These are phyloP conservation scores for Gliomastix tumulicola DNA, from an alignment of 2,329 filamentous ascomycete species.

Conservation along the genomic window DNA sequence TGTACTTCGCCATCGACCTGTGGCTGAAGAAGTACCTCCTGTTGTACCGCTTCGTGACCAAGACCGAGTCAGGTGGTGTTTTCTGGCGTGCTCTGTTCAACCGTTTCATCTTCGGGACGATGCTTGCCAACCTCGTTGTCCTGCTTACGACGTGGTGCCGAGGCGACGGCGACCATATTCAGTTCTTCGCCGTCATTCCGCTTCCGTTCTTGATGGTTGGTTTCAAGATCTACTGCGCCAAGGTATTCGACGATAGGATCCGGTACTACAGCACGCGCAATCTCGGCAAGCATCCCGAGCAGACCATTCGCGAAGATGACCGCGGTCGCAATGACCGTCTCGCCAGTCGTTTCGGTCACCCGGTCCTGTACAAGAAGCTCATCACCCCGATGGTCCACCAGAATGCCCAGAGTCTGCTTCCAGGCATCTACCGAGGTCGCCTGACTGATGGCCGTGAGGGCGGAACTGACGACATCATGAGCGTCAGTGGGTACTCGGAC, in stretches of 20 bases:
- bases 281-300: slow-evolving; percentile 37
- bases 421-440: slow-evolving; percentile 79
- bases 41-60: slow-evolving; percentile 92
- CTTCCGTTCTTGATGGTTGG: slow-evolving; percentile 69
- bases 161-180: slow-evolving; percentile 48
- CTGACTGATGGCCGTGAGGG: slow-evolving; percentile 59
- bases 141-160: slow-evolving; percentile 69
- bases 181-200: slow-evolving; percentile 65
- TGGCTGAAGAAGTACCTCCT: slow-evolving; percentile 93
- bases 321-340: slow-evolving; percentile 59
- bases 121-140: slow-evolving; percentile 73
- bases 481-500: slow-evolving; percentile 71
- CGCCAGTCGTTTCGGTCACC: slow-evolving; percentile 78
- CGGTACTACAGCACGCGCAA: slow-evolving; percentile 71
- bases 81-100: slow-evolving; percentile 94
- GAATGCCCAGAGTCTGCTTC: slow-evolving; percentile 79
- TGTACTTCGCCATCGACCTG: slow-evolving; percentile 85
- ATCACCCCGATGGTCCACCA: slow-evolving; percentile 95
- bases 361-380: slow-evolving; percentile 79
- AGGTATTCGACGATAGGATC: slow-evolving; percentile 69
- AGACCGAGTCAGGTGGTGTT: slow-evolving; percentile 88
- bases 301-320: slow-evolving; percentile 40
- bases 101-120: slow-evolving; percentile 75
- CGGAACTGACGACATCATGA: slow-evolving; percentile 47
- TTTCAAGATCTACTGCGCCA: slow-evolving; percentile 83